Base-by-base conservation (phyloP, 2,329 filamentous ascomycete species). In the Penicillium sp. region DNA sequence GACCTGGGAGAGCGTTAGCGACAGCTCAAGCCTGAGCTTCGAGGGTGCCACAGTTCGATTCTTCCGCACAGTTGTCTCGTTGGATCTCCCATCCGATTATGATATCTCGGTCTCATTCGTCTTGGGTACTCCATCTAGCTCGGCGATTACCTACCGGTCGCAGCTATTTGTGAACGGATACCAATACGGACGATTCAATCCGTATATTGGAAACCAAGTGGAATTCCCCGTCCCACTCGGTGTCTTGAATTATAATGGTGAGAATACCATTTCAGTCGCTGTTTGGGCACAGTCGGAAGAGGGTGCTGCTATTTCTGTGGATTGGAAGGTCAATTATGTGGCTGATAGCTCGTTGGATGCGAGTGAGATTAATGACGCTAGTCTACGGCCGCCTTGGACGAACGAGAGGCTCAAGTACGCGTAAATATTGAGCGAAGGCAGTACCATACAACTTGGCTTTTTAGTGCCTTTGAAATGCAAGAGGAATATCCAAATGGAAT, bases 111-210 rank as follows among this genome's bases (percentile, higher is more conserved):
- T 87, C 29, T 82, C 82, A 0, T 83, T 87, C 64, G 74, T 78
- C 3, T 71, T 87, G 2, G 78, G 77, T 0, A 80, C 82, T 0
- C 74, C 79, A 0, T 69, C 73, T 0, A 74, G 76, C 6, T 52
- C 49, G 7, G 58, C 61, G 6, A 71, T 73, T 16, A 76, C 77
- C 0, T 78, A 83, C 13, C 78, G 85, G 11, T 82, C 80, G 0
- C 79, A 85, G 63, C 68, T 88, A 2, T 87, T 84, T 54, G 79
- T 87, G n/a, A 88, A 88, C 54, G 85, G 85, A 0, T 88, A 87
- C 63, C 84, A 87, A 65, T 87, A 85, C 61, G 85, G 82, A 2
- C 79, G 83, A 8, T 87, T 81, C 64, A 81, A 83, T 57, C 84
- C 85, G 0, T 79, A 82, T 49, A 84, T 88, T 39, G 86, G 86